A percentile compares a stretch with the other conserved stretches of the same genome.
Evolutionary conservation across 164 flowering plant species (phyloP).

Genomic region (Amborella trichopoda): DNA sequence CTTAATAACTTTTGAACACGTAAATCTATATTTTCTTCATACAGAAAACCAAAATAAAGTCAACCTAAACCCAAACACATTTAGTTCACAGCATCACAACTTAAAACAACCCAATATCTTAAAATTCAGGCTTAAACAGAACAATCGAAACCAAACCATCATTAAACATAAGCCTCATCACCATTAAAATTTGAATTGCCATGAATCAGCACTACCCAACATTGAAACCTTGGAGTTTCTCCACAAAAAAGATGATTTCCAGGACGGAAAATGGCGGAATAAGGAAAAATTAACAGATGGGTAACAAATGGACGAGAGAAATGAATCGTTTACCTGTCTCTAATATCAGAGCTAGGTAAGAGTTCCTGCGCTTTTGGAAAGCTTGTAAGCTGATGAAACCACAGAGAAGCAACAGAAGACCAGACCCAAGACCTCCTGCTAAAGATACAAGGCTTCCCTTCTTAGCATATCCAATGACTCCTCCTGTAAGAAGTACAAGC

Average conservation of each 20-base stretch:
- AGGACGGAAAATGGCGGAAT: background rate
- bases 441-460: constrained; percentile 73
- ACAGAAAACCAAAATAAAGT: no score
- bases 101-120: no score
- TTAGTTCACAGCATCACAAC: no score
- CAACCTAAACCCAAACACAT: no score
- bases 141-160: no score
- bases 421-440: constrained; percentile 69
- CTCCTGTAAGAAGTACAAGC: constrained; percentile 50
- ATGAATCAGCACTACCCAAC: no score
- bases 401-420: constrained; percentile 60
- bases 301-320: background rate
- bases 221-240: background rate
- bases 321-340: constrained; percentile 43
- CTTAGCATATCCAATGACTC: constrained; percentile 53
- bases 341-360: constrained; percentile 43
- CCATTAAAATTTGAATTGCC: no score
- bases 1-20: no score
- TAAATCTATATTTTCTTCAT: no score
- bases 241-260: background rate
- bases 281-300: background rate
- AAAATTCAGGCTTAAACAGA: no score
- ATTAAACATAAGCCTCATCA: no score
- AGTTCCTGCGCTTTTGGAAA: constrained; percentile 54
- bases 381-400: constrained; percentile 78